phyloP scores from a whole-genome alignment of 345 rosid genomes.

The Mercurialis annua region DNA sequence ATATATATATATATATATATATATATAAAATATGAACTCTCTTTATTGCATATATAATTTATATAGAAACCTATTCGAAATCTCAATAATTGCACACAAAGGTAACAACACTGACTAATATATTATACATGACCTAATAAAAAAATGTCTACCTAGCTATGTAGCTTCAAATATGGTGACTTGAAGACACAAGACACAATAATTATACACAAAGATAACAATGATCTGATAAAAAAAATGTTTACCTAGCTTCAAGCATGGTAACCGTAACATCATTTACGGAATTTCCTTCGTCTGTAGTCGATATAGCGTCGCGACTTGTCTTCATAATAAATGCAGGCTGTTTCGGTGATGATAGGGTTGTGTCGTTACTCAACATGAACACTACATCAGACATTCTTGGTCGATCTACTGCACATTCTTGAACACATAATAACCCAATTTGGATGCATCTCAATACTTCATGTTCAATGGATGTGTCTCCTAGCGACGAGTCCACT shows the following conservation, averaged over 20 bases:
- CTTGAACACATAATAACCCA: conserved; percentile 67
- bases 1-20: too few relatives aligned
- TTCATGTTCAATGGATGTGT: conserved; percentile 27
- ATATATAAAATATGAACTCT: too few relatives aligned
- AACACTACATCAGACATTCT: conserved; percentile 47
- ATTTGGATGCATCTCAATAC: conserved; percentile 48
- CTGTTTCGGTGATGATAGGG: conserved; percentile 41
- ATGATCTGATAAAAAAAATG: too few relatives aligned
- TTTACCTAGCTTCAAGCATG: background rate
- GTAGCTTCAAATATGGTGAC: too few relatives aligned
- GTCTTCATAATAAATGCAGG: conserved; percentile 43
- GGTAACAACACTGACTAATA: too few relatives aligned
- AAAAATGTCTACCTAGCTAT: too few relatives aligned
- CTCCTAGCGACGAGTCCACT: conserved; percentile 35
- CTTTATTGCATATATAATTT: too few relatives aligned
- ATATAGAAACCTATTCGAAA: too few relatives aligned
- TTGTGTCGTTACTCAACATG: conserved; percentile 42
- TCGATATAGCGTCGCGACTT: conserved; percentile 3
- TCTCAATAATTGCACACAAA: too few relatives aligned
- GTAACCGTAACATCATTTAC: conserved; percentile 19
- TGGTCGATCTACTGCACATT: conserved; percentile 43
- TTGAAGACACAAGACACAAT: too few relatives aligned
- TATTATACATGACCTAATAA: too few relatives aligned
- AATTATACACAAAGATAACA: too few relatives aligned
- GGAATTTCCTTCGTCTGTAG: conserved; percentile 7